Conservation (phyloP, 129 eudicot genomes). For the Glebionis coronaria region DNA sequence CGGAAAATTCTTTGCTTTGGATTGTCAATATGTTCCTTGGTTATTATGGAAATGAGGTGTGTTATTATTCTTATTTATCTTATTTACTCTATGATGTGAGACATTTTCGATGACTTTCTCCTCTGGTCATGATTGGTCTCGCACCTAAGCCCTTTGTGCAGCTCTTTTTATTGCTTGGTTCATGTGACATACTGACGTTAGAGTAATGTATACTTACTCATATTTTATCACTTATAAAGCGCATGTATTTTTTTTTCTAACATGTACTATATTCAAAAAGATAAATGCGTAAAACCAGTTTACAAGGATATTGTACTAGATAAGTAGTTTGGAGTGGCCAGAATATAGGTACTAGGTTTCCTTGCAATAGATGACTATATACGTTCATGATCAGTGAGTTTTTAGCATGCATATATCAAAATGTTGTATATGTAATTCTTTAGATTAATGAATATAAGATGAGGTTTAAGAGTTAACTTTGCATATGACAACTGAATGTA, state of each 20-base stretch:
- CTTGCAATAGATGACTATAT: too few relatives aligned
- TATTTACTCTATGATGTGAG: not conserved
- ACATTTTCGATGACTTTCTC: not conserved
- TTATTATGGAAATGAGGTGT: slow-evolving; percentile 29
- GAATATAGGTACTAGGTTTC: too few relatives aligned
- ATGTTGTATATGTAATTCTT: too few relatives aligned
- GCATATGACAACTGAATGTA: too few relatives aligned
- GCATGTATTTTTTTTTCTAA: not conserved
- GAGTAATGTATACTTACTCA: not conserved
- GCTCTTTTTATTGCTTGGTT: not conserved
- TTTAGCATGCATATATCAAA: too few relatives aligned
- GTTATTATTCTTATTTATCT: not conserved
- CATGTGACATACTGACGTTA: not conserved
- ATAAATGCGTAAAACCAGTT: not conserved
- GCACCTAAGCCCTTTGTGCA: not conserved
- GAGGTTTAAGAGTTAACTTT: too few relatives aligned
- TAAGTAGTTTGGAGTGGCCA: too few relatives aligned
- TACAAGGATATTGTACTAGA: not conserved
- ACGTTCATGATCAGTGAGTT: too few relatives aligned
- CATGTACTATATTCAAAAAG: not conserved
- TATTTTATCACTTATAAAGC: not conserved
- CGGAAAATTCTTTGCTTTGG: slow-evolving; percentile 96
- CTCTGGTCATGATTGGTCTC: not conserved
- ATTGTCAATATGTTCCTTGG: slow-evolving; percentile 93
- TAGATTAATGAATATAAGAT: too few relatives aligned